Base-by-base conservation (phyloP, 2,329 filamentous ascomycete species). In the Meredithiella fracta region DNA sequence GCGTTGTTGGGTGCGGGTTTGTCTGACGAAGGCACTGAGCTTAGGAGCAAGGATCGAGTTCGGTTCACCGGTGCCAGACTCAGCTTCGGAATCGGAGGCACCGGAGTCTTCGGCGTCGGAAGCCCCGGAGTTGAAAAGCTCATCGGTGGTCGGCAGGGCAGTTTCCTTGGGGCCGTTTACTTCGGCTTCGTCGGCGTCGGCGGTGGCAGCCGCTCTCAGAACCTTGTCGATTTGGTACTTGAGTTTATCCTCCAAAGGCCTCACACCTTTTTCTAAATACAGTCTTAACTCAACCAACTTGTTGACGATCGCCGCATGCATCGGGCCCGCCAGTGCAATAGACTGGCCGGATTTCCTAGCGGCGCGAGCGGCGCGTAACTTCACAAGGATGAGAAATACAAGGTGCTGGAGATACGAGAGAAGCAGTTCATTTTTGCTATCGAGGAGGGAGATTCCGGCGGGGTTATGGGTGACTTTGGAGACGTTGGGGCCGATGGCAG, bases 151-250 rank as follows among this genome's bases (percentile, higher is more conserved):
- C 3, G 51, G 20, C 29, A 52, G 26, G 29, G 49, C 26, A 6
- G 44, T 5, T 17, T 51, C 56, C 31, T 53, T 49, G 14, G 64
- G 3, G 3, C 57, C 57, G 29, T 53, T 55, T 11, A 58, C 17
- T 8, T 38, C 53, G n/a, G 54, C 52, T 17, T 34, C 47, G 17
- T 64, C 70, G 63, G 68, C 72, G 60, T 82, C 77, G 3, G 79
- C 76, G 62, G 91, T 83, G 59, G 94, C 86, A 37, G 89, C 89
- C 0, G 88, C 86, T 60, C 88, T 85, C 20, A 98, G 75, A 25
- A 96, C 89, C 65, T 94, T 92, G 68, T 97, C 91, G 64, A 98
- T 88, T 66, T 96, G 90, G 69, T 96, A 98, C 62, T 89, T 91
- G 60, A 98, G 71, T 63, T 90, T 86, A 62, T 85, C 84, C 69